These are phyloP conservation scores for Chaetomium sp. DNA, from an alignment of 2,329 filamentous ascomycete genomes.

Conservation along the genomic window DNA sequence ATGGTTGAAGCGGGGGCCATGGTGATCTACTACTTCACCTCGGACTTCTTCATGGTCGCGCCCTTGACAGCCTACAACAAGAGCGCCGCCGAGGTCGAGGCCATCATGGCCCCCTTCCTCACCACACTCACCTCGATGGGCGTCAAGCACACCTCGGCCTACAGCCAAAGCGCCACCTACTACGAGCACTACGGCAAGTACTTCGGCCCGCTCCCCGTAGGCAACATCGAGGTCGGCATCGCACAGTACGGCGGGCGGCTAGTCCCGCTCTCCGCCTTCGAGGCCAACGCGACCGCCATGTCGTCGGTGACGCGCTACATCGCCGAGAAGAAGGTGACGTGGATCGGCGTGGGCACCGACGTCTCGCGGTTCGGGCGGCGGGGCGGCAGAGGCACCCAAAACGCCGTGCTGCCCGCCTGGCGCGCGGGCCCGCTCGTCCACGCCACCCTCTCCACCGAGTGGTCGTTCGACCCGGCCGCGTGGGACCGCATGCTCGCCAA, in stretches of 20 bases:
- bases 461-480: slow-evolving; percentile 41
- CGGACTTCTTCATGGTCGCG: slow-evolving; percentile 48
- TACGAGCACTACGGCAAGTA: slow-evolving; percentile 51
- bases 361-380: slow-evolving; percentile 36
- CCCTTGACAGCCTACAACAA: slow-evolving; percentile 53
- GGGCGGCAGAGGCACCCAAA: slow-evolving; percentile 29
- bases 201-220: slow-evolving; percentile 47
- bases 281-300: slow-evolving; percentile 33
- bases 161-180: slow-evolving; percentile 34
- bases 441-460: slow-evolving; percentile 38
- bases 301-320: slow-evolving; percentile 37
- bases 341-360: slow-evolving; percentile 41
- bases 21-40: slow-evolving; percentile 45
- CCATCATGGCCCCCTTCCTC: slow-evolving; percentile 51
- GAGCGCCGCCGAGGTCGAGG: slow-evolving; percentile 45
- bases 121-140: slow-evolving; percentile 43
- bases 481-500: slow-evolving; percentile 37
- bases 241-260: slow-evolving; percentile 48
- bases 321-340: slow-evolving; percentile 40
- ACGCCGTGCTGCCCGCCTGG: slow-evolving; percentile 46
- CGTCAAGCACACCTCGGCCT: slow-evolving; percentile 35
- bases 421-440: slow-evolving; percentile 41
- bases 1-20: slow-evolving; percentile 53
- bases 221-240: slow-evolving; percentile 54
- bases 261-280: slow-evolving; percentile 43